These are phyloP conservation scores for Bolboschoenus planiculmis DNA, from an alignment of 176 grass and related monocot species.

Conservation along the genomic window DNA sequence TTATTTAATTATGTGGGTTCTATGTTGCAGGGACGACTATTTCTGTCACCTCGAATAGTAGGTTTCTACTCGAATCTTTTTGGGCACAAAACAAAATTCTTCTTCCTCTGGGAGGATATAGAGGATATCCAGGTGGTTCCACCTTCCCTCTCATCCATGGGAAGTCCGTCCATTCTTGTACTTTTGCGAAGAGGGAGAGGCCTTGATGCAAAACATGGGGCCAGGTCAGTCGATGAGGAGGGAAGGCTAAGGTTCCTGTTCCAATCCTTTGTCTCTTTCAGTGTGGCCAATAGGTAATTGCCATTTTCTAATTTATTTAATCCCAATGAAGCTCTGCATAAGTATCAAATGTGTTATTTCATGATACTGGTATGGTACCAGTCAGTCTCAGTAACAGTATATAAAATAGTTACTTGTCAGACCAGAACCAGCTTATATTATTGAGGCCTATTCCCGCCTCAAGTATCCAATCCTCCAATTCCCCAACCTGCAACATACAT, in stretches of 20 bases:
- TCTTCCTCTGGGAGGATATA: slow-evolving; percentile 99
- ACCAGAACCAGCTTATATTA: background rate
- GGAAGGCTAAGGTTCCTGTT: slow-evolving; percentile 84
- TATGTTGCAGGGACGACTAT: slow-evolving; percentile 73
- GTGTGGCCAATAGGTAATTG: slow-evolving; percentile 66
- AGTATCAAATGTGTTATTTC: background rate
- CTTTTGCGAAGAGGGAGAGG: slow-evolving; percentile 76
- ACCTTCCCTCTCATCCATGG: slow-evolving; percentile 72
- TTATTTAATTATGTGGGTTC: background rate
- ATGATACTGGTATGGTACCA: background rate
- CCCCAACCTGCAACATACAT: background rate
- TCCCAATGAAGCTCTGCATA: background rate
- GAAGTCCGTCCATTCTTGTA: slow-evolving; percentile 65
- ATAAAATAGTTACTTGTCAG: background rate
- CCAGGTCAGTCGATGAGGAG: slow-evolving; percentile 63
- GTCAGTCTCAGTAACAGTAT: background rate
- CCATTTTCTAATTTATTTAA: slow-evolving; percentile 1
- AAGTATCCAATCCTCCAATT: background rate
- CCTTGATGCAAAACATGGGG: slow-evolving; percentile 76
- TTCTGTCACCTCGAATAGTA: slow-evolving; percentile 95
- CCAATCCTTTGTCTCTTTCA: slow-evolving; percentile 91
- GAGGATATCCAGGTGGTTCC: slow-evolving; percentile 65
- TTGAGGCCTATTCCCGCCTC: background rate
- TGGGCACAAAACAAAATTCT: slow-evolving; percentile 97
- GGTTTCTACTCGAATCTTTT: slow-evolving; percentile 90